Conservation (phyloP, 768 basidiomycete species). For the Boletus subparvulus region DNA sequence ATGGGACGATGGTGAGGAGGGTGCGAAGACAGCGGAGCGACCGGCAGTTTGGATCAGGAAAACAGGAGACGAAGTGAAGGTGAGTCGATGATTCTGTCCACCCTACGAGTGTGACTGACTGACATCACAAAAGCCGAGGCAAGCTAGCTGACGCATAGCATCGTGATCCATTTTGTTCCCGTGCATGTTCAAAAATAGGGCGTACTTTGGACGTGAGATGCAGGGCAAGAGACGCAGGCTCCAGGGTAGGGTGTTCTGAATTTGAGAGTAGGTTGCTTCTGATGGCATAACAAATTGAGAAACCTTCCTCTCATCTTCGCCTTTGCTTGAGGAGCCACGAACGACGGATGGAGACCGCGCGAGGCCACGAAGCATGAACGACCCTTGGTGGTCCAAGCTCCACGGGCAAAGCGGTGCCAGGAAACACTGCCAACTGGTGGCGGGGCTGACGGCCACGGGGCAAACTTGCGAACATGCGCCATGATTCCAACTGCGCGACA, state of each 20-base stretch:
- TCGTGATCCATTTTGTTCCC: not conserved
- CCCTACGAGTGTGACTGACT: not conserved
- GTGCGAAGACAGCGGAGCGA: constrained; percentile 59
- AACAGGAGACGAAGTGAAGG: constrained; percentile 79
- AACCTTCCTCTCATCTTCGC: too few relatives aligned
- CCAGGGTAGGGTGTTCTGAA: too few relatives aligned
- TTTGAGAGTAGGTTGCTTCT: not conserved
- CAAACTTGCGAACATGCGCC: not conserved
- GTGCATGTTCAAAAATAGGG: not conserved
- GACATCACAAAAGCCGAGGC: constrained; percentile 19
- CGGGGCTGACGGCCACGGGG: not conserved
- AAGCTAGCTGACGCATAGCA: constrained; percentile 7
- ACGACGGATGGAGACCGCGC: not conserved
- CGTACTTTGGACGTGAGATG: not conserved
- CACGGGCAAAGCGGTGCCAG: not conserved
- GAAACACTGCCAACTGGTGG: not conserved
- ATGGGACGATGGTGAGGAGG: constrained; percentile 85
- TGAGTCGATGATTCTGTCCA: constrained; percentile 25
- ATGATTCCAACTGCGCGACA: not conserved
- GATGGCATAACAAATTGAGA: not conserved
- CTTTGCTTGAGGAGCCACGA: not conserved
- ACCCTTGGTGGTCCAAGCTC: not conserved
- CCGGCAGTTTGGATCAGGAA: constrained; percentile 62
- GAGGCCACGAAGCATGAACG: not conserved
- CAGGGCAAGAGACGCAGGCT: not conserved